Conservation (phyloP, 1,284 basidiomycete species). For the Inonotus hispidus region DNA sequence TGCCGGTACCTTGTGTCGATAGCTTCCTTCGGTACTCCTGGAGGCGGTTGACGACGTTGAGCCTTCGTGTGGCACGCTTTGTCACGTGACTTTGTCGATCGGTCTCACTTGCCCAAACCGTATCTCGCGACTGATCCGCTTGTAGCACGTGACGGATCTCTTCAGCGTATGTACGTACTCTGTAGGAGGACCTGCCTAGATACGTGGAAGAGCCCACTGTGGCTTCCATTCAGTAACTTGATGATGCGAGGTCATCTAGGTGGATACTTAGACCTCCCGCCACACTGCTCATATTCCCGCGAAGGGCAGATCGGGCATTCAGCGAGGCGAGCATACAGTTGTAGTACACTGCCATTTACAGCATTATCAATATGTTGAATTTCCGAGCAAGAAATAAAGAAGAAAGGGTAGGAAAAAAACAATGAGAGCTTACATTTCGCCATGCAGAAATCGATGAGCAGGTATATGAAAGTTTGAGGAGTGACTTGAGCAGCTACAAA, state of each 20-base stretch:
- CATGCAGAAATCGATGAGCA: not conserved
- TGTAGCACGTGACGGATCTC: no score
- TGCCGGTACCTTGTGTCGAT: no score
- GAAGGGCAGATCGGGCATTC: not conserved
- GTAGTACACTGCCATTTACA: not conserved
- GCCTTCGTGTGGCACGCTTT: no score
- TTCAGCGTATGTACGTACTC: no score
- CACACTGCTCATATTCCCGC: not conserved
- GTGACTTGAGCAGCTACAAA: not conserved
- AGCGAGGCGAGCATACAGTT: not conserved
- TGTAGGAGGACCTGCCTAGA: not conserved
- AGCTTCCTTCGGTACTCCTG: no score
- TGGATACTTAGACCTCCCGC: not conserved
- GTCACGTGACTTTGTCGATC: no score
- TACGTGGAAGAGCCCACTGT: not conserved
- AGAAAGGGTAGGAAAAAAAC: not conserved
- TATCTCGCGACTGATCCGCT: no score
- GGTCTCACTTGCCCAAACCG: no score
- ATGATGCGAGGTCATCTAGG: not conserved
- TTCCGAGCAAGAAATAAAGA: no score
- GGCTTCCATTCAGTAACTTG: not conserved
- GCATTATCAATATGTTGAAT: not conserved
- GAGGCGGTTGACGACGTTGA: no score
- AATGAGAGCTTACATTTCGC: constrained; percentile 8
- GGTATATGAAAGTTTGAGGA: not conserved